These are phyloP conservation scores for Populus euphratica DNA, from an alignment of 345 rosid genomes.

Conservation along the genomic window DNA sequence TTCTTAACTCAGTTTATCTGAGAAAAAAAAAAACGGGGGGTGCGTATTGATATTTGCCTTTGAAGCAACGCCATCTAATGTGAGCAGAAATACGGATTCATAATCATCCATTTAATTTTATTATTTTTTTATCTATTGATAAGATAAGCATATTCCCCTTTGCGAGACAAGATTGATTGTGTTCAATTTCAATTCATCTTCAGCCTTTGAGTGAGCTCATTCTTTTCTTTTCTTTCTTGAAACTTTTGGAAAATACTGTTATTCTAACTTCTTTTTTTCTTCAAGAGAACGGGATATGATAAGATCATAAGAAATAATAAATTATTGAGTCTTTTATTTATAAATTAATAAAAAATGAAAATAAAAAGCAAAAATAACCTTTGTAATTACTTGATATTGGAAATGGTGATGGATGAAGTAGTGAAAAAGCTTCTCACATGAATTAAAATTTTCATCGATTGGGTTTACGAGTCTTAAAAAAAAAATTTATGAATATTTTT, in stretches of 20 bases:
- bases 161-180: neutral
- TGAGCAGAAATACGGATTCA: neutral
- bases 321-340: too few species aligned
- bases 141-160: neutral
- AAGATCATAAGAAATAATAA: too few species aligned
- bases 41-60: neutral
- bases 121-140: neutral
- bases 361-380: too few species aligned
- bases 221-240: neutral
- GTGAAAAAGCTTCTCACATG: too few species aligned
- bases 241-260: neutral
- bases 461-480: too few species aligned
- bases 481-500: too few species aligned
- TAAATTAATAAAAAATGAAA: too few species aligned
- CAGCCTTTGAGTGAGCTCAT: neutral
- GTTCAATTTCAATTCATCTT: neutral
- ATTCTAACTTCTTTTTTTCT: neutral
- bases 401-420: too few species aligned
- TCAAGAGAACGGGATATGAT: neutral
- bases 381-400: too few species aligned
- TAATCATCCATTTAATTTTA: neutral
- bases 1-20: neutral
- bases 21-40: neutral
- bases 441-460: too few species aligned
- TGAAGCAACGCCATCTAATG: neutral